Percentiles rank a stretch among this genome's conserved stretches.
phyloP scores from a whole-genome alignment of 257 asterid species.

The Lavandula angustifolia region DNA sequence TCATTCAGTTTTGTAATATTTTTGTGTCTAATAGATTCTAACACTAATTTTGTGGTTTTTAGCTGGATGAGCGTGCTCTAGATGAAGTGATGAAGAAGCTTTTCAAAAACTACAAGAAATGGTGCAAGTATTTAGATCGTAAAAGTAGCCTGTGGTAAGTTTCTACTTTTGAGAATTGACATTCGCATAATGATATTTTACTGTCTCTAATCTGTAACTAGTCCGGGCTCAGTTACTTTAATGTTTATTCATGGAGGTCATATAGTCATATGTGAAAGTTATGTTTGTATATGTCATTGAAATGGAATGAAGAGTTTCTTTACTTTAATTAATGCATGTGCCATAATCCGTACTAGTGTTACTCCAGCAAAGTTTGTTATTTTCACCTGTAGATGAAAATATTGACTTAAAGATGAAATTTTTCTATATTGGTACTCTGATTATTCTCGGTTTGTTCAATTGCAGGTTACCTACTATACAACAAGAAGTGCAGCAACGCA shows the following conservation, averaged over 20 bases:
- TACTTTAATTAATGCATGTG: neutral
- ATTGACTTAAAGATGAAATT: neutral
- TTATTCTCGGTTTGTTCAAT: slow-evolving; percentile 32
- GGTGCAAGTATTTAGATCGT: slow-evolving; percentile 99
- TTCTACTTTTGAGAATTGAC: slow-evolving; percentile 2
- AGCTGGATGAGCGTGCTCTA: slow-evolving; percentile 96
- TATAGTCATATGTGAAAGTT: neutral
- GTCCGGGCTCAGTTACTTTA: slow-evolving; percentile 5
- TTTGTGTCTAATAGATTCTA: slow-evolving; percentile 8
- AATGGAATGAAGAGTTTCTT: neutral
- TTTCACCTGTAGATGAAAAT: neutral
- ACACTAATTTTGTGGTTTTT: slow-evolving; percentile 21
- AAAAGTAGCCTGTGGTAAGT: slow-evolving; percentile 82
- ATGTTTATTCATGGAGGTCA: neutral
- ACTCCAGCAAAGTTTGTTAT: slow-evolving; percentile 1
- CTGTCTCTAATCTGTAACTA: slow-evolving; percentile 7
- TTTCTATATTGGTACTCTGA: slow-evolving; percentile 16
- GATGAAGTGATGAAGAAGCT: slow-evolving; percentile 98
- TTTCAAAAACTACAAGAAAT: slow-evolving; percentile 93
- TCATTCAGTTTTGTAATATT: slow-evolving; percentile 8
- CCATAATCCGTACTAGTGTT: neutral
- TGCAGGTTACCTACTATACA: slow-evolving; percentile 97
- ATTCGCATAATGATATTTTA: slow-evolving; percentile 12
- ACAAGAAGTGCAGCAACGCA: slow-evolving; percentile 97
- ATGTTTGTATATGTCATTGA: neutral